These are phyloP conservation scores for Pythium rishiriense DNA, from an alignment of 352 stramenopile genomes.

Conservation along the genomic window DNA sequence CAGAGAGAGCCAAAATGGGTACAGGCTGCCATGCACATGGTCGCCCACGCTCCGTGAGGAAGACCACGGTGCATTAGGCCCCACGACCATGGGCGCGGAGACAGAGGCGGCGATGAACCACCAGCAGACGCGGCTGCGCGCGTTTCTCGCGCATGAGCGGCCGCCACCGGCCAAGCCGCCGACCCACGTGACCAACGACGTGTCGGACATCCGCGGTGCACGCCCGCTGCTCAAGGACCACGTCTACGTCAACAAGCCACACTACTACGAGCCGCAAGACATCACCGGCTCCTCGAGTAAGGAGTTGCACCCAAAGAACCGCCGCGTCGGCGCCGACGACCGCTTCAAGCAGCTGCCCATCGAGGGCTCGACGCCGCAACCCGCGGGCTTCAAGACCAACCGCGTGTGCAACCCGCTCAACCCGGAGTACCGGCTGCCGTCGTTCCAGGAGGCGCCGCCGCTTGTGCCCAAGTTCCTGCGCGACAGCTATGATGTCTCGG, in stretches of 20 bases:
- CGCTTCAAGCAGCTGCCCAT: slow-evolving; percentile 73
- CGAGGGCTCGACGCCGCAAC: slow-evolving; percentile 45
- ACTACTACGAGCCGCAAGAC: slow-evolving; percentile 62
- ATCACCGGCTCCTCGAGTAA: slow-evolving; percentile 62
- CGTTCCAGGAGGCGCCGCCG: slow-evolving; percentile 42
- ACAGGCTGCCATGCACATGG: too few species aligned
- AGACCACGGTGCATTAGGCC: neutral
- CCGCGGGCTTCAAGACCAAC: slow-evolving; percentile 62
- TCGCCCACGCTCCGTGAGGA: too few species aligned
- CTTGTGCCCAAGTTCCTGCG: slow-evolving; percentile 67
- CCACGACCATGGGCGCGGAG: slow-evolving; percentile 6
- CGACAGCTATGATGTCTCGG: slow-evolving; percentile 70
- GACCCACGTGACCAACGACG: slow-evolving; percentile 57
- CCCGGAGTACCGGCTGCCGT: slow-evolving; percentile 63
- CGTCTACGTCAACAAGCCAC: slow-evolving; percentile 63
- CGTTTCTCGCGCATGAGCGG: slow-evolving; percentile 47
- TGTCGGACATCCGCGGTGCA: slow-evolving; percentile 62
- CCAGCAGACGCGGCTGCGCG: slow-evolving; percentile 40
- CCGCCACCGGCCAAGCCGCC: slow-evolving; percentile 31
- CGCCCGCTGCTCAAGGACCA: slow-evolving; percentile 57
- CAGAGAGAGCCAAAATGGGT: neutral
- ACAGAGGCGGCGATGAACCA: slow-evolving; percentile 18
- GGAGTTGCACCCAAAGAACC: slow-evolving; percentile 54
- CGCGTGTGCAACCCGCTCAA: slow-evolving; percentile 61
- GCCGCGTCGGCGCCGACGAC: slow-evolving; percentile 50